A percentile compares a stretch with the other conserved stretches of the same genome.
These are phyloP conservation scores for Peniophora sp. DNA, from an alignment of 1,284 basidiomycete species.

Conservation along the genomic window DNA sequence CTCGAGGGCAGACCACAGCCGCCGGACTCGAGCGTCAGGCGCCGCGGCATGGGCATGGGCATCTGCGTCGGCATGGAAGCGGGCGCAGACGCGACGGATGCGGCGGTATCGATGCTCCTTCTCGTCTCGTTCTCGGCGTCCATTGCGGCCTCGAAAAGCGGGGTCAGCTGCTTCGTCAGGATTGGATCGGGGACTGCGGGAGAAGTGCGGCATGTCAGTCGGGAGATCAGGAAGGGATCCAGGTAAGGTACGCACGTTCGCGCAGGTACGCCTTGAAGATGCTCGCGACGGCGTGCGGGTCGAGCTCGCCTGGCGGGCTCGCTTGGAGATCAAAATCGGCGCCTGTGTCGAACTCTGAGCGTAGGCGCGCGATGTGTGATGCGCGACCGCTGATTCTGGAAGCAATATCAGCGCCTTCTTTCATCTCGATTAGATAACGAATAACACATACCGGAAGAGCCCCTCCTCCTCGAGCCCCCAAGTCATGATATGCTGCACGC, in stretches of 20 bases:
- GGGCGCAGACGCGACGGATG: slow-evolving; percentile 4
- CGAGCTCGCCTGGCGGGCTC: slow-evolving; percentile 74
- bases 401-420: slow-evolving; percentile 2
- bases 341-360: slow-evolving; percentile 82
- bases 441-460: slow-evolving; percentile 56
- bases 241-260: slow-evolving; percentile 47
- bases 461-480: slow-evolving; percentile 84
- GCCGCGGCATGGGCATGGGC: neutral
- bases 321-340: slow-evolving; percentile 76
- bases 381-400: slow-evolving; percentile 66
- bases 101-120: slow-evolving; percentile 18
- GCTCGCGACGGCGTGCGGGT: slow-evolving; percentile 88
- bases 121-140: slow-evolving; percentile 41
- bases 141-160: slow-evolving; percentile 72
- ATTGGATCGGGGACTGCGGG: slow-evolving; percentile 73
- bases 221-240: slow-evolving; percentile 4
- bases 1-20: slow-evolving; percentile 29
- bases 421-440: neutral
- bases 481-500: slow-evolving; percentile 69
- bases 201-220: slow-evolving; percentile 1
- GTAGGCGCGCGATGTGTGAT: slow-evolving; percentile 65
- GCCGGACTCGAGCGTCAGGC: slow-evolving; percentile 19
- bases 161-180: slow-evolving; percentile 59
- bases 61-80: neutral
- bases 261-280: slow-evolving; percentile 76